Evolutionary conservation across 2,329 filamentous ascomycete species (phyloP).

Genomic region (Akanthomyces uredinophilus): DNA sequence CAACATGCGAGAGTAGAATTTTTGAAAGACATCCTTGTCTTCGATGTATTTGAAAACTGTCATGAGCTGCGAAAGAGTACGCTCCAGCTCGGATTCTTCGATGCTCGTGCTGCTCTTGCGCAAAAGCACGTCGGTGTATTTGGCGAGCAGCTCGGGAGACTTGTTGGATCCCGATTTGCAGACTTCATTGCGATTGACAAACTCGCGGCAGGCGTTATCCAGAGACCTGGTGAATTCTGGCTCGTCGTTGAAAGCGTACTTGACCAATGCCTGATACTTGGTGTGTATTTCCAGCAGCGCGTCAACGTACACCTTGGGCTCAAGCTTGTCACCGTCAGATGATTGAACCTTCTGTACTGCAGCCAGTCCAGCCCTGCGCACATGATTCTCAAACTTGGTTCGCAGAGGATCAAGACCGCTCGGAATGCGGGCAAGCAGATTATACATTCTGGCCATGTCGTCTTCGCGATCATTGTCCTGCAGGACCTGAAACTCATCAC

Average conservation of each 20-base stretch:
- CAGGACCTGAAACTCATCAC: constrained; percentile 92
- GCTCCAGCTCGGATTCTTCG: constrained; percentile 90
- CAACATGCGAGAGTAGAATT: constrained; percentile 96
- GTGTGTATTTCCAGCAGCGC: constrained; percentile 90
- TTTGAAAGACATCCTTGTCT: constrained; percentile 99
- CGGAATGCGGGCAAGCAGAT: constrained; percentile 78
- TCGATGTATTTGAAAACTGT: constrained; percentile 99
- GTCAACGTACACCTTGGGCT: constrained; percentile 96
- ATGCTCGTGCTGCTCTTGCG: constrained; percentile 91
- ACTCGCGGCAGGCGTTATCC: constrained; percentile 95
- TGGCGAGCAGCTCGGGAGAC: constrained; percentile 89
- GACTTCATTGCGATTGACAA: constrained; percentile 95
- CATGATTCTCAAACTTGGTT: constrained; percentile 83
- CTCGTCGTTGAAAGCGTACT: constrained; percentile 88
- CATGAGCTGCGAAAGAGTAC: constrained; percentile 88
- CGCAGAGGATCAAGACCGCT: constrained; percentile 88
- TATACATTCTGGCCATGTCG: constrained; percentile 96
- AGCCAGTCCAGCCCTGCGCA: constrained; percentile 79
- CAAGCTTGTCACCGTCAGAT: constrained; percentile 79
- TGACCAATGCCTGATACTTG: constrained; percentile 86
- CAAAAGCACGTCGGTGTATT: constrained; percentile 88
- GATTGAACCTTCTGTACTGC: constrained; percentile 88
- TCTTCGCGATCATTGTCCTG: constrained; percentile 92
- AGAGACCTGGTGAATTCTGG: constrained; percentile 94
- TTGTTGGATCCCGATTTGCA: constrained; percentile 92